Percentiles rank a stretch among this genome's conserved stretches.
These are phyloP conservation scores for Aspergillus versicolor DNA, from an alignment of 2,329 filamentous ascomycete species.

Conservation along the genomic window DNA sequence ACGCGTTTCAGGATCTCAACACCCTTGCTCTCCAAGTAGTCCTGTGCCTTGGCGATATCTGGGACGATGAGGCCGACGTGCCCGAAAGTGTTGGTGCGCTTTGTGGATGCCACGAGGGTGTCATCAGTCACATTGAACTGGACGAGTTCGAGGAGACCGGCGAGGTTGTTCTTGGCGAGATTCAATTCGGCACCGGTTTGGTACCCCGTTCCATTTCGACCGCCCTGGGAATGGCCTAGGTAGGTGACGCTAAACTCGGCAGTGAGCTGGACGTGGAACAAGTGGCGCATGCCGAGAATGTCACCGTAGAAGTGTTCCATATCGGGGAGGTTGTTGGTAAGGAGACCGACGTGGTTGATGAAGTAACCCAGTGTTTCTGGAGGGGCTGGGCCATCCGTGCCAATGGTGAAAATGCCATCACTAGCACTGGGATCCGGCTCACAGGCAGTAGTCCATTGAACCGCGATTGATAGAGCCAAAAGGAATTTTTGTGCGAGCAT, in stretches of 20 bases:
- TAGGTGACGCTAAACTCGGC: constrained; percentile 3
- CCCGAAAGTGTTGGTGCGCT: constrained; percentile 5
- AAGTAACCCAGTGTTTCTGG: constrained; percentile 8
- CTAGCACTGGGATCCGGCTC: not conserved
- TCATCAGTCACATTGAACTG: constrained; percentile 7
- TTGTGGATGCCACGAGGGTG: not conserved
- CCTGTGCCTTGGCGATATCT: constrained; percentile 6
- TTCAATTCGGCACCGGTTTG: constrained; percentile 2
- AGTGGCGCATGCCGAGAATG: constrained; percentile 7
- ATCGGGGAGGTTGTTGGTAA: not conserved
- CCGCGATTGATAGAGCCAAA: not conserved
- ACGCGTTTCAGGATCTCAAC: constrained; percentile 1
- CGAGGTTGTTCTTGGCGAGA: constrained; percentile 8
- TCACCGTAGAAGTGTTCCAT: constrained; percentile 6
- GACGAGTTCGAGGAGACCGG: constrained; percentile 7
- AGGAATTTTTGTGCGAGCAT: constrained; percentile 1
- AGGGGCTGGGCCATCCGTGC: constrained; percentile 3
- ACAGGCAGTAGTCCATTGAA: constrained; percentile 3
- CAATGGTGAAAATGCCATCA: not conserved
- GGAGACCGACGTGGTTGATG: constrained; percentile 8
- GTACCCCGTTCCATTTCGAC: constrained; percentile 7
- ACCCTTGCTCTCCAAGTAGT: not conserved
- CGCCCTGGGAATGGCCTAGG: constrained; percentile 3
- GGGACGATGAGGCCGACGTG: constrained; percentile 7
- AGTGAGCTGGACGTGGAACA: constrained; percentile 5